These are phyloP conservation scores for Aspergillus ochraceoroseus DNA, from an alignment of 2,329 filamentous ascomycete species.

Conservation along the genomic window DNA sequence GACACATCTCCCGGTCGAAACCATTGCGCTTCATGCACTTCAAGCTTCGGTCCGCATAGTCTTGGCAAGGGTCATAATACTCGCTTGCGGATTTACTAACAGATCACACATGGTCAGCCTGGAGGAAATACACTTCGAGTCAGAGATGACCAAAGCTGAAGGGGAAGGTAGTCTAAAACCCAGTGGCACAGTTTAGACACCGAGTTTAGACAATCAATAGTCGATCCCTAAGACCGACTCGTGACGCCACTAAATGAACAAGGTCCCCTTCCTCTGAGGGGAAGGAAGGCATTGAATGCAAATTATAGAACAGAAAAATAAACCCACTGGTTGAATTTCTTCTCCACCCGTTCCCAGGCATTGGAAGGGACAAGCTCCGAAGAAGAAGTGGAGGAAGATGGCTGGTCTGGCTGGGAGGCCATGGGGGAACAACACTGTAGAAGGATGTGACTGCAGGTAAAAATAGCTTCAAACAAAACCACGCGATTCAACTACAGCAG, in stretches of 20 bases:
- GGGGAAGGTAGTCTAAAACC: neutral
- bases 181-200: neutral
- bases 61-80: constrained; percentile 93
- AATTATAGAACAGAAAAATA: constrained; percentile 1
- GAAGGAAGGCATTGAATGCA: neutral
- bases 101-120: neutral
- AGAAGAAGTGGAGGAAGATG: constrained; percentile 34
- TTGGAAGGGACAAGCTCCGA: constrained; percentile 42
- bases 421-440: constrained; percentile 9
- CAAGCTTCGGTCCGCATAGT: constrained; percentile 78
- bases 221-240: too few relatives aligned
- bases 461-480: neutral
- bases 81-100: constrained; percentile 79
- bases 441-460: neutral
- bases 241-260: too few relatives aligned
- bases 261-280: too few relatives aligned
- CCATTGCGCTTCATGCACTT: constrained; percentile 83
- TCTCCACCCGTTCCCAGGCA: constrained; percentile 53
- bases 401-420: constrained; percentile 18
- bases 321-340: constrained; percentile 60
- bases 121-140: neutral
- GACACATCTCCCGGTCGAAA: constrained; percentile 82
- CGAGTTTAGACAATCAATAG: neutral
- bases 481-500: too few relatives aligned
- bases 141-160: neutral